Evolutionary conservation across 2,329 filamentous ascomycete species (phyloP).

Genomic region (Phialophora expanda): DNA sequence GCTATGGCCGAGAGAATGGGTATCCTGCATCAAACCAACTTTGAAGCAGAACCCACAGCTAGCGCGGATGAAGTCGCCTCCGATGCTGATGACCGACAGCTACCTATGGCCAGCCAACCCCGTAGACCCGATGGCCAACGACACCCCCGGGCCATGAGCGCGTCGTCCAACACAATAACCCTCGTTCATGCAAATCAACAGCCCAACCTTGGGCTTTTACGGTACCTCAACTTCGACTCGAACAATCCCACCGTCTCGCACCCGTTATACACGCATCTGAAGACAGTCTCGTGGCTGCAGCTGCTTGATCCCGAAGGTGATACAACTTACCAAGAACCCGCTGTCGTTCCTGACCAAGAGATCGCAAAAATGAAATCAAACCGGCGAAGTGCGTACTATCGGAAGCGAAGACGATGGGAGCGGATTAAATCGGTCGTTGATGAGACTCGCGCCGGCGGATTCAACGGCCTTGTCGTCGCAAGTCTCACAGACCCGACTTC

Average conservation of each 20-base stretch:
- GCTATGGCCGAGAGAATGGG: conserved; percentile 89
- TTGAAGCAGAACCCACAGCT: conserved; percentile 27
- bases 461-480: conserved; percentile 82
- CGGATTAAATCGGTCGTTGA: conserved; percentile 74
- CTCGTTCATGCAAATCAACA: conserved; percentile 81
- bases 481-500: conserved; percentile 80
- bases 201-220: conserved; percentile 83
- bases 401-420: conserved; percentile 84
- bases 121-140: conserved; percentile 42
- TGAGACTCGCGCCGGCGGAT: conserved; percentile 73
- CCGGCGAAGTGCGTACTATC: conserved; percentile 82
- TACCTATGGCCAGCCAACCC: conserved; percentile 30
- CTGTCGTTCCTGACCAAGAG: conserved; percentile 62
- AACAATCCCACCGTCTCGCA: conserved; percentile 69
- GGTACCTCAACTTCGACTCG: conserved; percentile 85
- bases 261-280: conserved; percentile 80
- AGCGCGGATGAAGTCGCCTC: conserved; percentile 28
- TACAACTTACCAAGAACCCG: conserved; percentile 71
- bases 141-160: conserved; percentile 52
- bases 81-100: conserved; percentile 17
- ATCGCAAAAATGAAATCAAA: conserved; percentile 77
- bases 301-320: conserved; percentile 78
- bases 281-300: conserved; percentile 89
- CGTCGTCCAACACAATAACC: conserved; percentile 75
- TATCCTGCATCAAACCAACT: conserved; percentile 64